Percentiles rank a stretch among this genome's conserved stretches.
Conservation (phyloP, 2,329 filamentous ascomycete species). For the Triangularia setosa region DNA sequence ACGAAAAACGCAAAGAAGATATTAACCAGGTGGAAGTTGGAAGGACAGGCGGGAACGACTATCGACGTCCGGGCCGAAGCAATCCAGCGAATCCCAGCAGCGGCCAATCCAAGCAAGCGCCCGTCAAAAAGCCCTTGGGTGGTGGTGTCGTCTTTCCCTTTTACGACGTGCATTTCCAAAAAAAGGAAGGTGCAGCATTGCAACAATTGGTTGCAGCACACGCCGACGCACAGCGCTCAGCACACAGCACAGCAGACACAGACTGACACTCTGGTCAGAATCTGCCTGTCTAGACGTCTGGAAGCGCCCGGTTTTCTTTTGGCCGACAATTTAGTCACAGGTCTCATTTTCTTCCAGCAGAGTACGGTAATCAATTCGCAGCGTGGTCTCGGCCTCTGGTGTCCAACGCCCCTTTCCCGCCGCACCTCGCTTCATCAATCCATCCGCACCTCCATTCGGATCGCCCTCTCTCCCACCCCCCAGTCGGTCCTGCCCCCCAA, state of each 20-base stretch:
- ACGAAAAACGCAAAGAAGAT: background rate
- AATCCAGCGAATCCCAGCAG: conserved; percentile 8
- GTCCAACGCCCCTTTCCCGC: conserved; percentile 12
- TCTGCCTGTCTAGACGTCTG: no score
- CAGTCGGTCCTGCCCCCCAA: conserved; percentile 12
- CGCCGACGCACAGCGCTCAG: background rate
- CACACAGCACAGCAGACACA: background rate
- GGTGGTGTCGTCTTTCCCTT: conserved; percentile 11
- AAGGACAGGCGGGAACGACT: background rate
- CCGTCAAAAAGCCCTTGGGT: conserved; percentile 10
- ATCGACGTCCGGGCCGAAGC: background rate
- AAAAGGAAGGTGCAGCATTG: conserved; percentile 24
- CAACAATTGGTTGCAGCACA: background rate
- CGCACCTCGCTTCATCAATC: conserved; percentile 19
- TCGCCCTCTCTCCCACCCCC: background rate
- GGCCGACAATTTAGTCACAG: conserved; percentile 6
- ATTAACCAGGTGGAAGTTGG: background rate
- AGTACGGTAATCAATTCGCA: background rate
- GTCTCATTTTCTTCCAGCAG: background rate
- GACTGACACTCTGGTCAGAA: no score
- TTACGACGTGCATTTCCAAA: conserved; percentile 21
- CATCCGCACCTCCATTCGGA: conserved; percentile 3
- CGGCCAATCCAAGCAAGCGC: conserved; percentile 16
- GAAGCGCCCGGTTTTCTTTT: conserved; percentile 20
- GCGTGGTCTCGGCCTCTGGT: background rate